phyloP scores from a whole-genome alignment of 495 filamentous ascomycete species.

The Chaetomidium leptoderma region DNA sequence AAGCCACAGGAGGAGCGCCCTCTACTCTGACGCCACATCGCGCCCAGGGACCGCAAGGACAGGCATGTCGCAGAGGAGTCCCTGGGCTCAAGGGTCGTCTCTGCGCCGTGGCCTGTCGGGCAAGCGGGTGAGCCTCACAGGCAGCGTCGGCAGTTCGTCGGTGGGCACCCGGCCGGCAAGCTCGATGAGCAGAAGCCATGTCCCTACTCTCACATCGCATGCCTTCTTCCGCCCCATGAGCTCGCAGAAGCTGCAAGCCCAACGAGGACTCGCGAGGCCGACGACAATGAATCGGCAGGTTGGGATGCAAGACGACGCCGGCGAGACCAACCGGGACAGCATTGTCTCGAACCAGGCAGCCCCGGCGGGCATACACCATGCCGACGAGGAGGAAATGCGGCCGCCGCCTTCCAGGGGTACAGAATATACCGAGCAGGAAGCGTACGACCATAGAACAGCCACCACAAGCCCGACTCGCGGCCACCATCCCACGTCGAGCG shows the following conservation, averaged over 20 bases:
- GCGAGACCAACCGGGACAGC: constrained; percentile 41
- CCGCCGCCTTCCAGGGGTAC: constrained; percentile 71
- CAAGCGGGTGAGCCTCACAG: constrained; percentile 40
- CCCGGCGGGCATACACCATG: constrained; percentile 29
- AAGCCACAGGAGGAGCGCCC: constrained; percentile 36
- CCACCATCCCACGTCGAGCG: constrained; percentile 59
- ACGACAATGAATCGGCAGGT: constrained; percentile 37
- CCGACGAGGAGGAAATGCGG: constrained; percentile 52
- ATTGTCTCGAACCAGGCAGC: constrained; percentile 47
- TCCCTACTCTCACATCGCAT: constrained; percentile 79
- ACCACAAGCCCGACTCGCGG: constrained; percentile 70
- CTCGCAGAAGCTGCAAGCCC: constrained; percentile 88
- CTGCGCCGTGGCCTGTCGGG: constrained; percentile 42
- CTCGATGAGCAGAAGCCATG: constrained; percentile 75
- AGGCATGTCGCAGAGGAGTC: constrained; percentile 47
- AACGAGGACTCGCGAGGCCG: constrained; percentile 57
- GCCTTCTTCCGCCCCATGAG: constrained; percentile 97
- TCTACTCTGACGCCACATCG: constrained; percentile 44
- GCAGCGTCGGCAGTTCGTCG: constrained; percentile 43
- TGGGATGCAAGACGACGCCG: constrained; percentile 31
- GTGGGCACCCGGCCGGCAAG: constrained; percentile 55
- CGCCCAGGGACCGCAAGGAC: constrained; percentile 49
- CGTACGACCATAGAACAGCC: constrained; percentile 60
- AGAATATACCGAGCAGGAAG: constrained; percentile 65
- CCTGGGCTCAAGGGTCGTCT: constrained; percentile 46